Base-by-base conservation (phyloP, 805 yeast species). In the Metschnikowia henanensis region DNA sequence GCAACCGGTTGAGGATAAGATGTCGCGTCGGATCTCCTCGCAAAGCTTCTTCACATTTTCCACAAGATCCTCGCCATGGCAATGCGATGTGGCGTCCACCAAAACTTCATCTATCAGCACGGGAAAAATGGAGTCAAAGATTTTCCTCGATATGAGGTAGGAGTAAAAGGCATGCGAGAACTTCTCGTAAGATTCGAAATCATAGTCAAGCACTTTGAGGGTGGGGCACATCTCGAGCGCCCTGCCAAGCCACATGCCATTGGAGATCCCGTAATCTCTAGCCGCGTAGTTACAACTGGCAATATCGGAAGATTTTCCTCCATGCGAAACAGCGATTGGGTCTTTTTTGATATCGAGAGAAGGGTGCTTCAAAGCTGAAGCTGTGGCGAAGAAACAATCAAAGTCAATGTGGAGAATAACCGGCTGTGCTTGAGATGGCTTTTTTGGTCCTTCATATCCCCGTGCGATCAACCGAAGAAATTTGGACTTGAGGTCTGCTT, bases 201-300 rank as follows among this genome's bases (percentile, higher is more conserved):
- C 84, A 58, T 89, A 88, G 6, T 80, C 83, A 15, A 92, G 54
- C 18, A 79, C 72, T 0, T 79, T 65, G 28, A 92, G 60, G 4
- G 79, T 65, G 0, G 94, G 95, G 55, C 97, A 87, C 26, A 79
- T 46, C 30, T 65, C 61, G 47, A 65, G 69, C 0, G 97, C 98
- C 1, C 68, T 52, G 1, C 80, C 68, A 1, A 87, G 77, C 95
- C 97, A 94, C 94, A 85, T 87, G 0, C 98, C 98, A 59, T 94
- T 91, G 21, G 60, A 68, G 4, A 92, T 83, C 0, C 98, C 98
- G 45, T 52, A 70, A n/a, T 69, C 59, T 22, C 99, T 72, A 0
- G 97, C 97, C 4, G 74, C 81, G 60, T 94, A 94, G 60, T 94
- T 94, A 58, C 97, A 90, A 46, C 96, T 86, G 0, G 98, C 94